Evolutionary conservation across 176 grass and related monocot genomes (phyloP), one percentile per base, ranked within the genome.

Genomic region (Eleusine indica): DNA sequence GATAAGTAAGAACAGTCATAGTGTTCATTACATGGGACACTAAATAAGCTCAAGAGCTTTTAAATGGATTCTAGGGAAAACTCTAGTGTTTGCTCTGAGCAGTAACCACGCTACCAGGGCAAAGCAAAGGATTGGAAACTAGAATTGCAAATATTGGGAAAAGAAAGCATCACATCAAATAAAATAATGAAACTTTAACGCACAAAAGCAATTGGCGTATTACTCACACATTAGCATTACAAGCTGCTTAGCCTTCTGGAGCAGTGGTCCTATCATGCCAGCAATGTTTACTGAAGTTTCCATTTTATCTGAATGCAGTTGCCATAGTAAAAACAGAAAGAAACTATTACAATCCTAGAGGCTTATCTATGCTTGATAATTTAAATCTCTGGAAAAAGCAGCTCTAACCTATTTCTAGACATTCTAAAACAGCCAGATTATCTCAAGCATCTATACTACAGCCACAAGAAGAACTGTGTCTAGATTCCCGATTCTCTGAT

Each of bases 1-100:
- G 68, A 40, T 68, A 13, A 85, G 79, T 83, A 82, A 78, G 49
- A 39, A 70, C 4, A 79, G 65, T 51, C 19, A 58, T 17, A 82
- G 3, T 38, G 17, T 13, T 60, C 21, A 35, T 18, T 21, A 53
- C 48, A 76, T 43, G n/a, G 13, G 80, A 37, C 0, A 37, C 21
- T 30, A 2, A 25, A 43, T 56, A 41, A 29, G 19, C 28, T 16
- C 11, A 39, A 18, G 2, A 66, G 21, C 57, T 21, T 56, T 68
- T 38, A 37, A 7, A 40, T n/a, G 6, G n/a, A 77, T 72, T 25
- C 65, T 22, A 42, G 19, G 17, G 3, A 44, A 10, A 12, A 28
- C 15, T 4, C 53, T 35, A 58, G 0, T 46, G 21, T 48, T 21
- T 61, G 32, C 51, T 47, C 64, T n/a, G 13, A n/a, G 13, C 35